Base-by-base conservation (phyloP, 345 rosid genomes). In the Arabis alpina region DNA sequence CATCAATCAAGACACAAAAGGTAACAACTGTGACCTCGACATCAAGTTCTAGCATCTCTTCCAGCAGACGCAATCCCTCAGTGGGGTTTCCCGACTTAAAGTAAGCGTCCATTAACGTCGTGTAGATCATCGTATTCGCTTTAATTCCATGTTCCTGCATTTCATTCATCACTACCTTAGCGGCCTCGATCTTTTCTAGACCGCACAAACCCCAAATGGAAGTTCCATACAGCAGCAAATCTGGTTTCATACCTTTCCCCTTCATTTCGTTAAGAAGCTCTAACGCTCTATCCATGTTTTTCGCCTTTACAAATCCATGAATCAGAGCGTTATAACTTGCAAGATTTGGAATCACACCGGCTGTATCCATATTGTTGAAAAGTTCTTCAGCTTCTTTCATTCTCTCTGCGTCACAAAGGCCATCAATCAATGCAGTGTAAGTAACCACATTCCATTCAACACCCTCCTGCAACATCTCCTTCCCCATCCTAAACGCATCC, bases 1-100 rank as follows among this genome's bases (percentile, higher is more conserved):
- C 96, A 77, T 89, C 90, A 69, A 89, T n/a, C 69, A 87, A 79
- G 45, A 78, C 87, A 40, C 90, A 87, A 40, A 81, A 85, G 4
- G 96, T 89, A 53, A 87, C 86, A 74, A 70, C 74, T n/a, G 92
- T 89, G 66, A 83, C 79, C 71, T 85, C 81, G 27, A 82, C 60
- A 58, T 77, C 77, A 61, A 73, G 68, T 48, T 80, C 74, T 70
- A 44, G 11, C 90, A 84, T 84, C 61, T 85, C 82, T 54, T 74
- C 72, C 4, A 87, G 69, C 36, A 89, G 53, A 63, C 64, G 66
- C 56, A 89, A 78, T 47, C 83, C 96, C 62, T 82, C 87, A 0
- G 8, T 56, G 40, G 71, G 63, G 60, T 82, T 80, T 10, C 87
- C 87, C 0, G 79, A 81, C 78, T 85, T 89, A 45, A 87, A 85